Conservation (phyloP, 306 rosid genomes). For the Fragaria iinumae region DNA sequence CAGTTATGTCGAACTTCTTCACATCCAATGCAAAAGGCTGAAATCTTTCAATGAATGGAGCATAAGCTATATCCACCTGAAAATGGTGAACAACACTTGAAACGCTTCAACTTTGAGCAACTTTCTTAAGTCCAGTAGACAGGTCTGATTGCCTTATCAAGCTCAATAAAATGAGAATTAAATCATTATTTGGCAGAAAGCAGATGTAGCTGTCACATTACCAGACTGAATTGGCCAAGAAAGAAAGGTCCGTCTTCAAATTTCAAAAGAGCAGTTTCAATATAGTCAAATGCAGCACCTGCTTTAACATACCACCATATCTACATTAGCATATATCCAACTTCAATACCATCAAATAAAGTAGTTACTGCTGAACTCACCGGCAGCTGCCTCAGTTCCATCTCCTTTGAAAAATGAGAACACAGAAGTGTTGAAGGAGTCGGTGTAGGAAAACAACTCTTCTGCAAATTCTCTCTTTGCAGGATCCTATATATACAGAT, state of each 20-base stretch:
- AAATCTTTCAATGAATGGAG: conserved; percentile 75
- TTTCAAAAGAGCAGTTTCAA: conserved; percentile 68
- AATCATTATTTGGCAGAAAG: background rate
- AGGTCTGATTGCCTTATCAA: background rate
- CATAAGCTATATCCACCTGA: conserved; percentile 89
- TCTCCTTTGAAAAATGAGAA: conserved; percentile 61
- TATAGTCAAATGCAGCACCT: conserved; percentile 61
- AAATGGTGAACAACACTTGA: conserved; percentile 18
- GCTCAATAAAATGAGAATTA: background rate
- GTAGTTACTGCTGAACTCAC: conserved; percentile 31
- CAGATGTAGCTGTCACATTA: conserved; percentile 21
- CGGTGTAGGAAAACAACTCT: conserved; percentile 59
- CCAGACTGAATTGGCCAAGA: conserved; percentile 78
- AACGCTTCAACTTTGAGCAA: background rate
- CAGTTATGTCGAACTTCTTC: conserved; percentile 56
- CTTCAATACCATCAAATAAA: conserved; percentile 14
- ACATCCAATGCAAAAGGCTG: conserved; percentile 55
- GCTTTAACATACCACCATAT: conserved; percentile 12
- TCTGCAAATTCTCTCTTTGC: conserved; percentile 64
- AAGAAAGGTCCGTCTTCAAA: conserved; percentile 76
- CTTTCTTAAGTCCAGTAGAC: background rate
- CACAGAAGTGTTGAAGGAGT: conserved; percentile 47
- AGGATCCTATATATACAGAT: conserved; percentile 40
- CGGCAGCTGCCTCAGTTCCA: conserved; percentile 34
- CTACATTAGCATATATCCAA: background rate